Evolutionary conservation across 305 asterid genomes (phyloP), one percentile per base, ranked within the genome.

Genomic region (Caryopteris hybrid): DNA sequence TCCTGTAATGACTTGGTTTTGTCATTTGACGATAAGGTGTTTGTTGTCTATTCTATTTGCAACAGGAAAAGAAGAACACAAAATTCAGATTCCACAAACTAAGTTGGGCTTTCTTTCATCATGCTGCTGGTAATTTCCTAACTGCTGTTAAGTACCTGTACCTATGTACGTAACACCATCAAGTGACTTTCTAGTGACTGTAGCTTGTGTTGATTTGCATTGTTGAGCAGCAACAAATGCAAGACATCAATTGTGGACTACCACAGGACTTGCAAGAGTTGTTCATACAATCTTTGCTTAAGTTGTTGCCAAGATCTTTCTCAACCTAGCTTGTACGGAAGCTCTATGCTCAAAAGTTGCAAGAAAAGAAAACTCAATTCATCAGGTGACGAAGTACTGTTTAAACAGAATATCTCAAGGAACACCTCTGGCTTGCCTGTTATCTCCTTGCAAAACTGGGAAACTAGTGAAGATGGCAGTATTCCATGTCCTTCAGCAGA

Each of bases 281-380:
- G 99, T 63, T 88, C 93, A 3, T 95, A 86, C 74, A 84, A 80
- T 71, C 89, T 95, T 76, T 95, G 99, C 83, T 79, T 95, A 73
- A 71, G 79, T 78, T 95, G 99, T 74, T 86, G 96, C 74, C 77
- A 74, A 76, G 97, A 86, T 76, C 79, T 85, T 74, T 80, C 86
- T 70, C 76, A 61, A 58, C 76, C 64, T 54, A 77, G 72, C 70
- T 72, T 70, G 45, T 17, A 48, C 64, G 89, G 70, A 72, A 69
- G 72, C 65, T 68, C 64, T 76, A 69, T 54, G 64, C 79, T 76
- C 63, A 76, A 50, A 68, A 76, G 66, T 74, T 73, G 85, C 79
- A 79, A 71, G 79, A 79, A 65, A 71, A 82, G 86, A 76, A 85
- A 88, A 82, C 74, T 55, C 43, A 25, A 11, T 72, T 62, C 79